Percentiles rank a stretch among this genome's conserved stretches.
Conservation (phyloP, 768 basidiomycete species). For the Flagelloscypha sp. region DNA sequence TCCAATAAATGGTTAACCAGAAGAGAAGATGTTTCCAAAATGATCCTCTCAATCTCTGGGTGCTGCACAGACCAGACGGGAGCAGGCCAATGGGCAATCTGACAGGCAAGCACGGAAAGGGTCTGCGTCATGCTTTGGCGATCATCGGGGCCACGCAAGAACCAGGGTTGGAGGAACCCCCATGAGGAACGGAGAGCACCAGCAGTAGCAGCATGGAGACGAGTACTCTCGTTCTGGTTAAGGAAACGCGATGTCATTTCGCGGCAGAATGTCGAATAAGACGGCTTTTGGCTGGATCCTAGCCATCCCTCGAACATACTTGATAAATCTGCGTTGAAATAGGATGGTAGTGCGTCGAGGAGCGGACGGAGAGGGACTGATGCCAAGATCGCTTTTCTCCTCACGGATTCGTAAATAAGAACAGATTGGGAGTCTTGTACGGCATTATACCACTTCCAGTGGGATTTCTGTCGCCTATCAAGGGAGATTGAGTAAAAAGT, state of each 20-base stretch:
- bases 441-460: slow-evolving; percentile 73
- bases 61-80: slow-evolving; percentile 62
- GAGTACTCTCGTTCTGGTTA: slow-evolving; percentile 42
- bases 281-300: too few relatives aligned
- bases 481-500: slow-evolving; percentile 1
- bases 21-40: too few relatives aligned
- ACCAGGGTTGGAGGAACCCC: slow-evolving; percentile 63
- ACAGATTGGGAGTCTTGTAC: slow-evolving; percentile 72
- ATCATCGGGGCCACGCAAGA: slow-evolving; percentile 34
- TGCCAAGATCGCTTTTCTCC: slow-evolving; percentile 54
- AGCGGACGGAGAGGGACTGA: slow-evolving; percentile 62
- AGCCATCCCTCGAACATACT: too few relatives aligned
- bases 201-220: slow-evolving; percentile 57
- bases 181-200: slow-evolving; percentile 62
- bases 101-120: slow-evolving; percentile 28
- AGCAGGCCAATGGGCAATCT: slow-evolving; percentile 59
- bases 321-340: too few relatives aligned
- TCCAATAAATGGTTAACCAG: too few relatives aligned
- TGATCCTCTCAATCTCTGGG: slow-evolving; percentile 50
- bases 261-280: slow-evolving; percentile 64
- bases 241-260: slow-evolving; percentile 59
- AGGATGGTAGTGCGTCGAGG: slow-evolving; percentile 63
- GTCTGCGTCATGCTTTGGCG: not conserved
- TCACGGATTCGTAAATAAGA: slow-evolving; percentile 62
- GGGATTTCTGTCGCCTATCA: slow-evolving; percentile 47